Base-by-base conservation (phyloP, 2,329 filamentous ascomycete genomes). In the Rhytidhysteron rufulum region DNA sequence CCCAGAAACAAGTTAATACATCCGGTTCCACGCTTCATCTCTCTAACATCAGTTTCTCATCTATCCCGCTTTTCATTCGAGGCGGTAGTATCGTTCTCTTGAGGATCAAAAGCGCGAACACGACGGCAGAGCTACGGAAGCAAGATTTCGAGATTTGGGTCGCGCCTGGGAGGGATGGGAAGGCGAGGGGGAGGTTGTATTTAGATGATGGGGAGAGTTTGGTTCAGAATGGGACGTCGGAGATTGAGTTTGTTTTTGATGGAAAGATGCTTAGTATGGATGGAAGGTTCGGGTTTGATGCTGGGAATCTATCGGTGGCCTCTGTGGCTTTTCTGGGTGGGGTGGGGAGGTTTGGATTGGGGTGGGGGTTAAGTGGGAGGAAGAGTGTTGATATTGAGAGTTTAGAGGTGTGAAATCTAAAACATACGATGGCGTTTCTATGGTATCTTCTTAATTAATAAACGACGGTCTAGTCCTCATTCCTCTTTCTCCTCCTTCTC, bases 201-300 rank as follows among this genome's bases (percentile, higher is more conserved):
- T 66, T 91, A 5, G 88, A 93, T 52, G 87, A 94, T 47, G 88
- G 88, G 3, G 79, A 81, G 36, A 83, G 77, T 25, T 48, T 89
- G 38, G 67, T 77, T 45, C 85, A 85, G 59, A 49, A 63, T 13
- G 67, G 57, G 1, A 79, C 72, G 15, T 80, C 75, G 9, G 66
- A 77, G 38, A 73, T 88, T 44, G 63, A 66, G 16, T 86, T 89
- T 54, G 56, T 60, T 11, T 88, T 80, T 55, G 67, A 72, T 39
- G 62, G 73, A 3, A 74, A 75, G 16, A 65, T 62, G 36, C 68
- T 86, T 24, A 66, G 53, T 2, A 66, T 77, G 42, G 66, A 66
- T 9, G 81, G 82, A 1, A 65, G 57, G 2, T 85, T 83, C 58
- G 75, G 69, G 1, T 82, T 77, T 55, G 24, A 44, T 8, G 54